Percentiles rank a stretch among this genome's conserved stretches.
phyloP scores from a whole-genome alignment of 805 yeast species.

The Clavispora asparagi region DNA sequence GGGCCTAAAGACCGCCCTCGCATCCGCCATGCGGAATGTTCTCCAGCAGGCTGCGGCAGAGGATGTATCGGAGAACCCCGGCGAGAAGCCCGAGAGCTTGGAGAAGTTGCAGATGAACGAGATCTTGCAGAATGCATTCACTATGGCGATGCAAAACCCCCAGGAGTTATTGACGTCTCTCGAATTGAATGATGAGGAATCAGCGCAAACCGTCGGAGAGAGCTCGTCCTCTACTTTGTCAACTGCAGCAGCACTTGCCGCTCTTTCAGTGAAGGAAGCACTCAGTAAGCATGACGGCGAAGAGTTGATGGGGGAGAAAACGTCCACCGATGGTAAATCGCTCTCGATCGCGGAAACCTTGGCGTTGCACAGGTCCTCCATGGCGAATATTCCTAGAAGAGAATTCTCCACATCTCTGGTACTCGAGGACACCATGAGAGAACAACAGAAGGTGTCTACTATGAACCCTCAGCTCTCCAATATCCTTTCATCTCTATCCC shows the following conservation, averaged over 20 bases:
- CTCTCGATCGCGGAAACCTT: slow-evolving; percentile 57
- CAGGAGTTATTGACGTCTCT: slow-evolving; percentile 35
- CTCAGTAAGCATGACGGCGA: slow-evolving; percentile 1
- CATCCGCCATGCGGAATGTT: slow-evolving; percentile 9
- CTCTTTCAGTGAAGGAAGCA: slow-evolving; percentile 6
- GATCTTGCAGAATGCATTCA: slow-evolving; percentile 71
- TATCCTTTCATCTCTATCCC: slow-evolving; percentile 28
- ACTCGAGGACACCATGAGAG: slow-evolving; percentile 20
- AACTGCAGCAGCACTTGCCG: slow-evolving; percentile 12
- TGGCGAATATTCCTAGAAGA: slow-evolving; percentile 26
- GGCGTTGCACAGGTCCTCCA: slow-evolving; percentile 47
- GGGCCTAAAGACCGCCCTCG: slow-evolving; percentile 10
- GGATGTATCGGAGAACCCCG: neutral
- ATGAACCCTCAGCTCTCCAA: slow-evolving; percentile 28
- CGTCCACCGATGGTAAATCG: slow-evolving; percentile 16
- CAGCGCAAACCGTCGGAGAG: neutral
- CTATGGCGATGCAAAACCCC: slow-evolving; percentile 69
- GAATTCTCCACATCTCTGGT: slow-evolving; percentile 26
- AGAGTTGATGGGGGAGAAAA: neutral
- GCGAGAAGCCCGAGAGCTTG: slow-evolving; percentile 37
- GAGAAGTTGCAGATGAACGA: slow-evolving; percentile 58
- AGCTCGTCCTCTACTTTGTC: slow-evolving; percentile 5
- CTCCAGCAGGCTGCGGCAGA: slow-evolving; percentile 2
- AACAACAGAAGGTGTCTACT: slow-evolving; percentile 3
- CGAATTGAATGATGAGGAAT: slow-evolving; percentile 22